A percentile compares a stretch with the other conserved stretches of the same genome.
Evolutionary conservation across 352 stramenopile species (phyloP).

Genomic region (Globisporangium canariense): DNA sequence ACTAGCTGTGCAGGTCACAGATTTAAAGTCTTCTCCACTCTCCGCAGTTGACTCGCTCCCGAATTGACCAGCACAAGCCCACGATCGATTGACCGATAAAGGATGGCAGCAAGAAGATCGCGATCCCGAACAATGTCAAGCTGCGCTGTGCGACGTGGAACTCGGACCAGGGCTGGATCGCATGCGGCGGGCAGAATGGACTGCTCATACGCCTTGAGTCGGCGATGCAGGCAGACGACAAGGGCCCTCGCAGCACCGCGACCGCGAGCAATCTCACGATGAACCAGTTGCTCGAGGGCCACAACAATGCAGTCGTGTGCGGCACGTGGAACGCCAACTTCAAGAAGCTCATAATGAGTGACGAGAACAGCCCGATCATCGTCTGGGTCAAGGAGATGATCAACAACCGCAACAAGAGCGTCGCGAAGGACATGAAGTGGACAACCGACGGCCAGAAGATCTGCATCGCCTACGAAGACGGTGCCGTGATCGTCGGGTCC

Average conservation of each 20-base stretch:
- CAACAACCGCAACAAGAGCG: slow-evolving; percentile 95
- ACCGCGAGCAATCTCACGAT: slow-evolving; percentile 91
- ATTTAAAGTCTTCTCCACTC: no score
- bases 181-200: slow-evolving; percentile 90
- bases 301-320: slow-evolving; percentile 89
- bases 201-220: slow-evolving; percentile 91
- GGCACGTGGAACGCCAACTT: slow-evolving; percentile 93
- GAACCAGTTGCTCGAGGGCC: slow-evolving; percentile 94
- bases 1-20: no score
- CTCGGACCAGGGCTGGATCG: slow-evolving; percentile 92
- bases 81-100: background rate
- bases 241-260: slow-evolving; percentile 75
- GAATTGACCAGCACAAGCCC: no score
- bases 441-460: slow-evolving; percentile 93
- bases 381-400: slow-evolving; percentile 97
- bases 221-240: slow-evolving; percentile 50
- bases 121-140: slow-evolving; percentile 92
- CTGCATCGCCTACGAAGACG: slow-evolving; percentile 94
- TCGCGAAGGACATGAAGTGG: slow-evolving; percentile 94
- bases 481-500: slow-evolving; percentile 92
- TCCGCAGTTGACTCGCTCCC: no score
- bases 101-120: slow-evolving; percentile 89
- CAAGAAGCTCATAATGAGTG: slow-evolving; percentile 93
- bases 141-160: slow-evolving; percentile 92
- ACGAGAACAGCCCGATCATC: slow-evolving; percentile 95